phyloP scores from a whole-genome alignment of 805 yeast genomes.

The Saccharomycopsis sp. region DNA sequence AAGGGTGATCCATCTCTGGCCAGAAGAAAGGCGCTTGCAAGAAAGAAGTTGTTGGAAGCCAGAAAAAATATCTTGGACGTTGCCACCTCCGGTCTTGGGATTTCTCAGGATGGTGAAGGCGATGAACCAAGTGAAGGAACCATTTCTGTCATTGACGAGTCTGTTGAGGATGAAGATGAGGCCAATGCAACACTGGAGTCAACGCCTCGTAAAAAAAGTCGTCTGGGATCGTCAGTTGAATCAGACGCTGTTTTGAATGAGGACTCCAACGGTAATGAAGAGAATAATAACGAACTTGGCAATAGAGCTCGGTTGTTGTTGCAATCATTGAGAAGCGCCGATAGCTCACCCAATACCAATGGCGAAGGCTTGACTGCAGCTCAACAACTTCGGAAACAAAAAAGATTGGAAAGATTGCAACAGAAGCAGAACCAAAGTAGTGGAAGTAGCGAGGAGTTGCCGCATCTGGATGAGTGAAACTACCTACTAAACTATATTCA shows the following conservation, averaged over 20 bases:
- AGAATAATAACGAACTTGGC: slow-evolving; percentile 30
- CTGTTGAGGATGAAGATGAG: background rate
- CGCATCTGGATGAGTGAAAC: too few species aligned
- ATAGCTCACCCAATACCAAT: slow-evolving; percentile 22
- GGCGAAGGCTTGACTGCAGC: slow-evolving; percentile 33
- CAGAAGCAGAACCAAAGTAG: slow-evolving; percentile 6
- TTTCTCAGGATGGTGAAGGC: background rate
- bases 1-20: slow-evolving; percentile 72
- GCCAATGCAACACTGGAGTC: slow-evolving; percentile 9
- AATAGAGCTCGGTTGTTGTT: slow-evolving; percentile 55
- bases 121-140: background rate
- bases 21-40: slow-evolving; percentile 58
- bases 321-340: slow-evolving; percentile 45
- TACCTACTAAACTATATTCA: too few species aligned
- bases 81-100: slow-evolving; percentile 13
- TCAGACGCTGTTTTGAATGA: background rate
- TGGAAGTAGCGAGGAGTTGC: too few species aligned
- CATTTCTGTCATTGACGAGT: background rate
- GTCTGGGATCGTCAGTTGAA: background rate
- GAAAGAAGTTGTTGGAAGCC: slow-evolving; percentile 46
- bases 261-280: background rate
- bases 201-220: background rate
- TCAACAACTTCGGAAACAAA: slow-evolving; percentile 36
- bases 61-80: slow-evolving; percentile 24
- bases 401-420: slow-evolving; percentile 26